Percentiles rank a stretch among this genome's conserved stretches.
Conservation (phyloP, 1,284 basidiomycete species). For the Leccinum pachyderme region DNA sequence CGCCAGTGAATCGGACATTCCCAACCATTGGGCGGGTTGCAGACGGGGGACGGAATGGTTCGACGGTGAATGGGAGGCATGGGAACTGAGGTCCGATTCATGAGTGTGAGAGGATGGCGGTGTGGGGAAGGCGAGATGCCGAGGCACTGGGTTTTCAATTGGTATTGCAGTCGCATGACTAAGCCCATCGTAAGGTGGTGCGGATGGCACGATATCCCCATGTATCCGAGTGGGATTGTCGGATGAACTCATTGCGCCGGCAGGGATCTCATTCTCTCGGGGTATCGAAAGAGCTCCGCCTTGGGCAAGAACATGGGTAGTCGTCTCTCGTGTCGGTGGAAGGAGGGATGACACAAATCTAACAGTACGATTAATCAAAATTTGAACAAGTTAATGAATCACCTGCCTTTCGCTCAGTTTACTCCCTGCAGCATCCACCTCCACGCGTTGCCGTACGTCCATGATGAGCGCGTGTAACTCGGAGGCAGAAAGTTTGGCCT, state of each 20-base stretch:
- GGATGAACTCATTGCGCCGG: background rate
- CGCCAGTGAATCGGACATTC: slow-evolving; percentile 13
- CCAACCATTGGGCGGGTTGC: background rate
- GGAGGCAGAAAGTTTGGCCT: slow-evolving; percentile 62
- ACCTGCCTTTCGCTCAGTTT: slow-evolving; percentile 34
- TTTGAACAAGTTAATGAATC: background rate
- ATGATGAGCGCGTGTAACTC: slow-evolving; percentile 69
- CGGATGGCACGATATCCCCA: background rate
- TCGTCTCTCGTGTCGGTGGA: slow-evolving; percentile 66
- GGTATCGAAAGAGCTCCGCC: slow-evolving; percentile 49
- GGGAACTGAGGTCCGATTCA: slow-evolving; percentile 17
- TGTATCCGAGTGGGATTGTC: slow-evolving; percentile 6
- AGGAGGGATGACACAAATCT: slow-evolving; percentile 77
- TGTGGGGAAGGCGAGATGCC: slow-evolving; percentile 18
- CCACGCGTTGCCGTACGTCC: slow-evolving; percentile 72
- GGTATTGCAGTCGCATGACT: slow-evolving; percentile 18
- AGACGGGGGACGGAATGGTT: background rate
- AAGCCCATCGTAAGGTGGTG: background rate
- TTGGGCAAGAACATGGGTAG: slow-evolving; percentile 65
- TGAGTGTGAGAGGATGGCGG: slow-evolving; percentile 22
- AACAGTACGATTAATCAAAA: background rate
- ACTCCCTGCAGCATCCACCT: slow-evolving; percentile 66
- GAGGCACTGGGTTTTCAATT: slow-evolving; percentile 14
- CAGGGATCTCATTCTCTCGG: slow-evolving; percentile 6
- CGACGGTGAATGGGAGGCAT: slow-evolving; percentile 14